Evolutionary conservation across 345 rosid species (phyloP), one percentile per base, ranked within the genome.

Genomic region (Corchorus capsularis): DNA sequence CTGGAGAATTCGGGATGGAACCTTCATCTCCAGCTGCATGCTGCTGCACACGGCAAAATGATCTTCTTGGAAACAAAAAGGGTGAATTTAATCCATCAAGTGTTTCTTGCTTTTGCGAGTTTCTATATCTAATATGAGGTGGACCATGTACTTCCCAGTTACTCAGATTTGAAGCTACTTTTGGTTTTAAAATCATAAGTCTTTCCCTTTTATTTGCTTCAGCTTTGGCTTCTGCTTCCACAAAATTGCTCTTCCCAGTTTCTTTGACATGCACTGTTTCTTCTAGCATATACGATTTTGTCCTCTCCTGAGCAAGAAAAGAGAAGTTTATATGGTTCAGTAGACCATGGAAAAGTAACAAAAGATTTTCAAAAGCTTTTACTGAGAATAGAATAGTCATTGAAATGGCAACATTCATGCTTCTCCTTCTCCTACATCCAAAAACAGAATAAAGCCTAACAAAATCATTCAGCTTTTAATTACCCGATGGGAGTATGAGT

Each of bases 401-500:
- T 19, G 19, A 19, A 55, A 55, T 19, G 32, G 60, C 27, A 20
- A 16, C 17, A 68, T 4, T 45, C 54, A 10, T 45, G 6, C 12
- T 39, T 60, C 41, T 32, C 12, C 17, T 13, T 27, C 5, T 32
- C 64, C 55, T 64, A 8, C 69, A 9, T 2, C 6, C 54, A 13
- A 46, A 10, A 67, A n/a, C 54, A 20, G 67, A 69, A 61, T 15
- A 20, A 71, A 62, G 34, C 60, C 39, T 34, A 82, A 2, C 5
- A 20, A 17, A 15, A n/a, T n/a, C n/a, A n/a, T n/a, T n/a, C n/a
- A n/a, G n/a, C n/a, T n/a, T n/a, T n/a, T n/a, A 63, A 32, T 65
- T 88, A 94, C 98, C 86, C 88, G 83, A 52, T 91, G 86, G 10
- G 99, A 95, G 49, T 86, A 93, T 0, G 98, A 95, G 86, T 91